Conservation (phyloP, 2,329 filamentous ascomycete genomes). For the Hypoxylon sp. region DNA sequence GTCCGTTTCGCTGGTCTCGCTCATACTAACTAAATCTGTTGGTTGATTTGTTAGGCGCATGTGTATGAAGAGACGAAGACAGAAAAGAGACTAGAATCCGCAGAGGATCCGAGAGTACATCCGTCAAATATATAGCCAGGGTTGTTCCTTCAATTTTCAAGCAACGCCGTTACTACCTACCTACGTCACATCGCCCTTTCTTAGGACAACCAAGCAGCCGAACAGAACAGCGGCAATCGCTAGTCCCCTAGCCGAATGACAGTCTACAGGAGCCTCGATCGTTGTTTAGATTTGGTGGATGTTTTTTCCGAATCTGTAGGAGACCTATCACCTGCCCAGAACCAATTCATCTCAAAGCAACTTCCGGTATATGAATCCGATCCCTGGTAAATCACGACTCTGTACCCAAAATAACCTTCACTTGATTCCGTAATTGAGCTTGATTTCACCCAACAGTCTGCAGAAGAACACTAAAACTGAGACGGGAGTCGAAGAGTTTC, state of each 20-base stretch:
- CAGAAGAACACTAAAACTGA: not conserved
- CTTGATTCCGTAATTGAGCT: not conserved
- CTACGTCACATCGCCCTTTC: not conserved
- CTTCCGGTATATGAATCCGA: not conserved
- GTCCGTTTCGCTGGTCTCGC: not conserved
- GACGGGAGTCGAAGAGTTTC: conserved; percentile 13
- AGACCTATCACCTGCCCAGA: not conserved
- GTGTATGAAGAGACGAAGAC: not conserved
- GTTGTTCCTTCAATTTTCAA: not conserved
- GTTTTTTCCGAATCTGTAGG: too few relatives aligned
- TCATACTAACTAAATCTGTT: not conserved
- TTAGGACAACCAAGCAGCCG: not conserved
- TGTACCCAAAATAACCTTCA: not conserved
- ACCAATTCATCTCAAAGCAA: not conserved
- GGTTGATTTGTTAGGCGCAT: not conserved
- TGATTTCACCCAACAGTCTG: not conserved
- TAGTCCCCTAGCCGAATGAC: not conserved
- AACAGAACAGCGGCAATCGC: not conserved
- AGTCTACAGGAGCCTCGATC: too few relatives aligned
- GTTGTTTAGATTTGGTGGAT: too few relatives aligned
- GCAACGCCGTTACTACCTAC: not conserved
- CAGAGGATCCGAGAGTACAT: not conserved
- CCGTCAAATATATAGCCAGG: not conserved
- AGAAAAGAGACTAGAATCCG: not conserved
- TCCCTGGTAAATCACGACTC: not conserved